These are phyloP conservation scores for Saturnispora halmiae DNA, from an alignment of 805 yeast species.

Conservation along the genomic window DNA sequence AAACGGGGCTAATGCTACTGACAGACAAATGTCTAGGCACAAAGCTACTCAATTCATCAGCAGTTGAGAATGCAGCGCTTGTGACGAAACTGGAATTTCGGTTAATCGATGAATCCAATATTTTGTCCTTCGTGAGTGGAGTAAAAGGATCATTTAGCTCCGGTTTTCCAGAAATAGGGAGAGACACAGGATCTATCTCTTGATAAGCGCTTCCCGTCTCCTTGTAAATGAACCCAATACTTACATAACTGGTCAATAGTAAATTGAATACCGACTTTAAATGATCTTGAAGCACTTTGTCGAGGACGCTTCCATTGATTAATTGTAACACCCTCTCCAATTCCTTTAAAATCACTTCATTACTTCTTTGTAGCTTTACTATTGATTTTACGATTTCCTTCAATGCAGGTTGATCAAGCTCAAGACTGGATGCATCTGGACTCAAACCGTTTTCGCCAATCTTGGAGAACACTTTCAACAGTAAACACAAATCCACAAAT, in stretches of 20 bases:
- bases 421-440: background rate
- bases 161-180: too few species aligned
- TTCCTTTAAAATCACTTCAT: background rate
- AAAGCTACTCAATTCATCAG: too few species aligned
- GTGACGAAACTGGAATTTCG: too few species aligned
- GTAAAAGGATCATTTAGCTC: too few species aligned
- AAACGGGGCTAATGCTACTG: too few species aligned
- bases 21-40: too few species aligned
- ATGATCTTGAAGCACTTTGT: background rate
- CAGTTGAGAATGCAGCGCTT: too few species aligned
- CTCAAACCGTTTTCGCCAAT: background rate
- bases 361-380: background rate
- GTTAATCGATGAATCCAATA: too few species aligned
- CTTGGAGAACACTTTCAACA: conserved; percentile 3
- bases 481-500: conserved; percentile 5
- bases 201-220: too few species aligned
- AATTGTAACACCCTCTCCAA: conserved; percentile 1
- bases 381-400: background rate
- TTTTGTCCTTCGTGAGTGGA: too few species aligned
- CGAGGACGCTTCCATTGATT: background rate
- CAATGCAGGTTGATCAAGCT: background rate
- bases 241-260: conserved; percentile 5
- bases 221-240: conserved; percentile 7
- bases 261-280: background rate
- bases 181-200: too few species aligned